Evolutionary conservation across 192 early-diverging fungal species (phyloP).

Genomic region (Coemansia sp.): DNA sequence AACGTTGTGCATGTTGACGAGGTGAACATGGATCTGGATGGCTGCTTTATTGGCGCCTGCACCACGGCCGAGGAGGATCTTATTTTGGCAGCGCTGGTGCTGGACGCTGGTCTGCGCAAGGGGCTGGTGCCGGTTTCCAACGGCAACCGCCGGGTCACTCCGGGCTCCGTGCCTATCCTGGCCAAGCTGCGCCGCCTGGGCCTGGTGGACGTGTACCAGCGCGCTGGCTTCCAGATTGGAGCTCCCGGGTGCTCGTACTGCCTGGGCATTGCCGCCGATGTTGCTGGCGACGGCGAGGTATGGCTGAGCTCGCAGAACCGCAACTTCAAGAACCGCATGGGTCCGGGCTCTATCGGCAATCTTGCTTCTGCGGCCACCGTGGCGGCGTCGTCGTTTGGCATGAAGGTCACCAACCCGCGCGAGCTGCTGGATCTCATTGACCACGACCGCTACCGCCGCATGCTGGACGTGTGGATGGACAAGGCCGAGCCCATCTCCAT

Average conservation of each 20-base stretch:
- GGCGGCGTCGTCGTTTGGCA: constrained; percentile 73
- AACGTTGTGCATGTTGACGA: constrained; percentile 67
- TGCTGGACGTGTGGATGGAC: constrained; percentile 67
- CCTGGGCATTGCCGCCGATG: constrained; percentile 74
- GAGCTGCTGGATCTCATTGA: constrained; percentile 68
- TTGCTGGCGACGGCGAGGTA: constrained; percentile 73
- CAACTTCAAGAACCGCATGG: constrained; percentile 85
- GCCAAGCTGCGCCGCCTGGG: constrained; percentile 75
- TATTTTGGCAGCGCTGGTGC: constrained; percentile 71
- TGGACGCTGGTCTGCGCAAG: constrained; percentile 71
- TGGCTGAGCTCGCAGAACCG: constrained; percentile 84
- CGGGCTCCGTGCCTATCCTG: constrained; percentile 73
- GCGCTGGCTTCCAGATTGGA: constrained; percentile 70
- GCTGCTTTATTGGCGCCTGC: constrained; percentile 79
- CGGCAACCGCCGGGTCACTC: constrained; percentile 72
- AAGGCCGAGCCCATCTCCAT: constrained; percentile 57
- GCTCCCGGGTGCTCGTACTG: constrained; percentile 82
- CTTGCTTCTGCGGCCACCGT: constrained; percentile 75
- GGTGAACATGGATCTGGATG: constrained; percentile 67
- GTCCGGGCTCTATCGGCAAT: constrained; percentile 76
- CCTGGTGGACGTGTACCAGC: constrained; percentile 69
- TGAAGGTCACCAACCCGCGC: constrained; percentile 67
- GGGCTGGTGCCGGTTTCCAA: constrained; percentile 59
- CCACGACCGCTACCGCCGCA: constrained; percentile 59
- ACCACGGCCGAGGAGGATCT: constrained; percentile 82